A percentile compares a stretch with the other conserved stretches of the same genome.
Conservation (phyloP, 2,329 filamentous ascomycete species). For the Fusarium bulbicola region DNA sequence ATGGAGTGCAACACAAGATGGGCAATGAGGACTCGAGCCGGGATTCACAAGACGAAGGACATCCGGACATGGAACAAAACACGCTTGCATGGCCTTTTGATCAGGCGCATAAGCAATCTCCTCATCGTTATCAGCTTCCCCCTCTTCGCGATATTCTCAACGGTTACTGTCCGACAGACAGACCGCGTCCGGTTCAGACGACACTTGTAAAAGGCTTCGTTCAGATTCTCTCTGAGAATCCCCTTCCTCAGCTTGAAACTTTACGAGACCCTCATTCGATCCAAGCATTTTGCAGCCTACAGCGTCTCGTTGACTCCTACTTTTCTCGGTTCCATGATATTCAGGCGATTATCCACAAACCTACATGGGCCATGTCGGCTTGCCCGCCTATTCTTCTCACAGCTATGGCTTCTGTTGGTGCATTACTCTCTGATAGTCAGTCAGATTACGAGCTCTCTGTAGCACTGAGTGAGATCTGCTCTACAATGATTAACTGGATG, state of each 20-base stretch:
- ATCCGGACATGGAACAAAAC: neutral
- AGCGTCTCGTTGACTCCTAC: neutral
- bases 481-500: slow-evolving; percentile 5
- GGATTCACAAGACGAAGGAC: neutral
- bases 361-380: neutral
- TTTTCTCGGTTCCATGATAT: neutral
- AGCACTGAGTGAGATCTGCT: neutral
- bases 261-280: neutral
- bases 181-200: neutral
- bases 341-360: neutral
- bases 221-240: neutral
- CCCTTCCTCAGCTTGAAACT: neutral
- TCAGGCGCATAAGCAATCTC: neutral
- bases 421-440: neutral
- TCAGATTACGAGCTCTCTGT: neutral
- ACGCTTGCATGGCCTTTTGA: neutral
- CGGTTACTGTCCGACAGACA: neutral
- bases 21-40: neutral
- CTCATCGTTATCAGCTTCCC: neutral
- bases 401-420: neutral
- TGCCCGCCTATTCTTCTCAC: neutral
- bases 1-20: neutral
- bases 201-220: neutral
- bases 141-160: neutral
- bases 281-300: neutral